Percentiles rank a stretch among this genome's conserved stretches.
phyloP scores from a whole-genome alignment of 129 eudicot genomes.

The Tanacetum coccineum region DNA sequence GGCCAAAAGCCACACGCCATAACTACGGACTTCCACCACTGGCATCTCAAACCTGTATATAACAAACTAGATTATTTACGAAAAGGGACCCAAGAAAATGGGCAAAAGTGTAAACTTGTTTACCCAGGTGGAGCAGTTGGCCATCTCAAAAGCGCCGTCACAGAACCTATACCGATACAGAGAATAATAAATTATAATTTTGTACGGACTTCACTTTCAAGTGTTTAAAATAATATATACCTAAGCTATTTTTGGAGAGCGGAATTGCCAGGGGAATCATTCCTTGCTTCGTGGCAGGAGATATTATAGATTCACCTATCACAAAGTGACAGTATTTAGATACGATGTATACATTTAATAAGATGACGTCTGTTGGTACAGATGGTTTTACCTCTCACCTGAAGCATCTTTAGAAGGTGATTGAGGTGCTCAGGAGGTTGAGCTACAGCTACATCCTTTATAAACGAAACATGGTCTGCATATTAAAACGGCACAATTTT shows the following conservation, averaged over 20 bases:
- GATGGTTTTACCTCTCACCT: conserved; percentile 73
- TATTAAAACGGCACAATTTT: conserved; percentile 5
- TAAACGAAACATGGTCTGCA: conserved; percentile 79
- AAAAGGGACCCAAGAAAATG: conserved; percentile 11
- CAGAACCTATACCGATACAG: conserved; percentile 46
- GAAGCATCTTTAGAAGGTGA: conserved; percentile 80
- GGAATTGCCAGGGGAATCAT: conserved; percentile 89
- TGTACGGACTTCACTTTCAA: background rate
- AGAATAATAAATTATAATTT: background rate
- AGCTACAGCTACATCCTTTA: conserved; percentile 76
- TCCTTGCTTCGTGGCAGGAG: conserved; percentile 90
- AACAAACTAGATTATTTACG: conserved; percentile 23
- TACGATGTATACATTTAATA: background rate
- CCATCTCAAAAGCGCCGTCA: conserved; percentile 95
- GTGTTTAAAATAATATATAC: conserved; percentile 25
- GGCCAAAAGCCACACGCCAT: conserved; percentile 99
- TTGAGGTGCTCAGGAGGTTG: conserved; percentile 86
- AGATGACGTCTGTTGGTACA: background rate
- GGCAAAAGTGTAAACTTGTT: conserved; percentile 16
- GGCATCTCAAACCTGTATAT: conserved; percentile 95
- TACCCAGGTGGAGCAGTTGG: conserved; percentile 99
- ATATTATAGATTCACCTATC: conserved; percentile 70
- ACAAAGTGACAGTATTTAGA: conserved; percentile 15
- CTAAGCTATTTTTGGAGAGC: conserved; percentile 55
- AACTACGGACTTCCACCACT: conserved; percentile 82